Conservation (phyloP, 139 green algal genomes). For the Chlamydomonas schloesseri region DNA sequence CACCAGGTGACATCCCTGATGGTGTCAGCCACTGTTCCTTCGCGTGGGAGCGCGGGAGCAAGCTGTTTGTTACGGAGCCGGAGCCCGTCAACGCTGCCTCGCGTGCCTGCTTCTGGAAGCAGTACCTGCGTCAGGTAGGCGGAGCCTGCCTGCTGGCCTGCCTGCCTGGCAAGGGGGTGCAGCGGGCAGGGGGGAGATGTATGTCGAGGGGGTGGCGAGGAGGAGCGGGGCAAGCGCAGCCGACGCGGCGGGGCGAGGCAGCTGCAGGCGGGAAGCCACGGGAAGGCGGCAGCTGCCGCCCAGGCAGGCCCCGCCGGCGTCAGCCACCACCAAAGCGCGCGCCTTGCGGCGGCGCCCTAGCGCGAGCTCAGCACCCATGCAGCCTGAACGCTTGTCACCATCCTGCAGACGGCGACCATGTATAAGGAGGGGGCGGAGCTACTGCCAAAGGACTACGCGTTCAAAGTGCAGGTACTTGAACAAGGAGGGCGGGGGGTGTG, state of each 20-base stretch:
- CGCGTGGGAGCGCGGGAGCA: slow-evolving; percentile 65
- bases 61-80: slow-evolving; percentile 64
- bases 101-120: slow-evolving; percentile 65
- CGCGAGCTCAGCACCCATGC: no score
- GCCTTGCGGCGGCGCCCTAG: no score
- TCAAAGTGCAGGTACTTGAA: slow-evolving; percentile 66
- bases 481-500: background rate
- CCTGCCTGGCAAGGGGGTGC: no score
- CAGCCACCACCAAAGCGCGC: no score
- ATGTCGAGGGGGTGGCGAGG: no score
- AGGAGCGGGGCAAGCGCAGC: no score
- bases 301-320: background rate
- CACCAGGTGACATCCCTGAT: slow-evolving; percentile 64
- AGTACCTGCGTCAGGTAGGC: slow-evolving; percentile 65
- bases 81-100: slow-evolving; percentile 61
- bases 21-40: slow-evolving; percentile 56
- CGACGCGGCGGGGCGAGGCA: background rate
- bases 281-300: no score
- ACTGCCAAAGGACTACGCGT: slow-evolving; percentile 62
- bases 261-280: background rate
- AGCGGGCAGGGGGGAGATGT: no score
- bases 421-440: slow-evolving; percentile 56
- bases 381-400: no score
- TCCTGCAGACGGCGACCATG: slow-evolving; percentile 55
- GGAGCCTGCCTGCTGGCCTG: no score